Evolutionary conservation across 2,329 filamentous ascomycete species (phyloP), one percentile per base, ranked within the genome.

Genomic region (Claviceps pazoutovae): DNA sequence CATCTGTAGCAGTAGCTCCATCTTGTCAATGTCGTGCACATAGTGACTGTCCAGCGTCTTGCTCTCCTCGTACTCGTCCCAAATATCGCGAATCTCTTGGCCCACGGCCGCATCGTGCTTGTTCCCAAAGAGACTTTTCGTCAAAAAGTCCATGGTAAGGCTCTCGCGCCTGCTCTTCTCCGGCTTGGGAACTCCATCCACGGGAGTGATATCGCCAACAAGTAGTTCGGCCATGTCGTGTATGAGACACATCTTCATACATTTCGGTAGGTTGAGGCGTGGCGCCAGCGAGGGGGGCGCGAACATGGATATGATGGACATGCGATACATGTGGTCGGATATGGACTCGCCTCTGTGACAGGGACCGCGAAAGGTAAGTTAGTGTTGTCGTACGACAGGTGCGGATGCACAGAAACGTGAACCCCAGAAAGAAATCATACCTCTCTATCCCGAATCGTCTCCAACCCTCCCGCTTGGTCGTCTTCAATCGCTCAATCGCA

Each of bases 281-380:
- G 80, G 70, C 2, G 82, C 75, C 11, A 96, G 79, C 1, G 84
- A 71, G 0, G 86, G 76, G 1, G 93, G 91, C 2, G 88, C 89
- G 57, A 96, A 80, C 83, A 98, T 87, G 57, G 88, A 89, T 67
- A 98, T 88, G 59, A 98, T 79, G 48, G 90, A 88, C 93, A 98
- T 98, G 70, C 93, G 89, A 71, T 97, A 98, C 93, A 98, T 98
- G 76, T 98, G 93, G 71, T 98, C 93, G 51, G 88, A 79, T 64
- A 98, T 96, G 2, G 88, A 95, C 69, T 98, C 93, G 65, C 88
- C 86, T 53, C 77, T 82, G 56, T 5, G 26, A 34, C 8, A 6
- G 7, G 16, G 26, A 8, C 5, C 16, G 11, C 37, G 11, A 37
- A 21, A 11, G 19, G 9, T 19, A 19, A 34, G 26, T 13, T n/a